Base-by-base conservation (phyloP, 345 rosid species). In the Brassica incana region DNA sequence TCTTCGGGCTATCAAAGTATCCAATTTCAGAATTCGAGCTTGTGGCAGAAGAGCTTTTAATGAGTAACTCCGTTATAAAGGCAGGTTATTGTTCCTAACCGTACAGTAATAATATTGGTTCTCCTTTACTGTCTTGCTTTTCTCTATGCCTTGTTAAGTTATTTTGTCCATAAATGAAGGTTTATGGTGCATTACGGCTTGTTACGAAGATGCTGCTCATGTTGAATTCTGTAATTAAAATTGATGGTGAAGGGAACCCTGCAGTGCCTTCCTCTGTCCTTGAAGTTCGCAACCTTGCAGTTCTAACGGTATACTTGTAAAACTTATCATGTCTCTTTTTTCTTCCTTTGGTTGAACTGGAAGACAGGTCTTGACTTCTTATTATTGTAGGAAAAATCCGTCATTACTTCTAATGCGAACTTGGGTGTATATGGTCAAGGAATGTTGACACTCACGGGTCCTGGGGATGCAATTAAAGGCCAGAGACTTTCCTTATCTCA, bases 1-100 rank as follows among this genome's bases (percentile, higher is more conserved):
- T 85, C 77, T 95, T 95, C 85, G 99, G 99, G 74, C 83, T 95
- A 86, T 87, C 93, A 59, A 85, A 78, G 20, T 93, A 72, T 80
- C 97, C 99, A 72, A 86, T 93, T 58, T 95, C 99, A 75, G 99
- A 95, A 85, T 95, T 95, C 88, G 99, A 95, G 84, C 97, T 95
- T 72, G 93, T 89, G 10, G 99, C 97, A 3, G 99, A 95, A 85
- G 99, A 95, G 81, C 94, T 95, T 83, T 72, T 95, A 84, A 91
- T 95, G 99, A 95, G 99, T 75, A 85, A 95, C 84, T 93, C 98
- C 38, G 74, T 93, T 84, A 90, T 95, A 85, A 91, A 91, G 97
- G 99, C 88, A 87, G 81, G 80, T 72, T 79, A 71, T 72, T 61
- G 69, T 85, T 70, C 61, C 73, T 75, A 32, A 71, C 72, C 52